Percentiles rank a stretch among this genome's conserved stretches.
These are phyloP conservation scores for Theobroma grandiflorum DNA, from an alignment of 441 rosid species.

Conservation along the genomic window DNA sequence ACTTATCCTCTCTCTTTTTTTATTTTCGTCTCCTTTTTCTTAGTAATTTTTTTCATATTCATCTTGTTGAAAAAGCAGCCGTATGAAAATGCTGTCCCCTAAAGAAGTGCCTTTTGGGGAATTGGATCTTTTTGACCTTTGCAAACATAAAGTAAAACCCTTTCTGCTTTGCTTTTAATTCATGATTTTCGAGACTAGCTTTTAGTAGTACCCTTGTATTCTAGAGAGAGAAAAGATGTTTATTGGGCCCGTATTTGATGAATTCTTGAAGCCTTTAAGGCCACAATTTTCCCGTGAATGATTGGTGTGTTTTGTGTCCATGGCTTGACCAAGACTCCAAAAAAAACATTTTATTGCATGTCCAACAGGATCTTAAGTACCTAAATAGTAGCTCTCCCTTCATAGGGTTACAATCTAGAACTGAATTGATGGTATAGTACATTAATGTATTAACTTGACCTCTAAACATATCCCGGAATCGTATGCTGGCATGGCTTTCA, in stretches of 20 bases:
- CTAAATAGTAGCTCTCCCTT: background rate
- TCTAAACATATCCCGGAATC: background rate
- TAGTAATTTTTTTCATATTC: background rate
- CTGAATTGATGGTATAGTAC: background rate
- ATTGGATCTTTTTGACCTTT: constrained; percentile 57
- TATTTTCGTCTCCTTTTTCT: background rate
- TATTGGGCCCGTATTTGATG: constrained; percentile 30
- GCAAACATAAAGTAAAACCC: constrained; percentile 42
- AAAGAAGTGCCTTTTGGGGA: constrained; percentile 49
- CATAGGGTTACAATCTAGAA: background rate
- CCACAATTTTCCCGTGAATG: constrained; percentile 40
- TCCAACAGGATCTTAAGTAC: background rate
- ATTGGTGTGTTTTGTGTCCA: constrained; percentile 20
- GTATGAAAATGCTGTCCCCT: constrained; percentile 39
- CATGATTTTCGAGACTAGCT: constrained; percentile 30
- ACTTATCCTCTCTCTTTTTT: background rate
- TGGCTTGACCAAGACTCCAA: constrained; percentile 27
- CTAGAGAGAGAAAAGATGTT: constrained; percentile 11
- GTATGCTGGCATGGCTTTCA: background rate
- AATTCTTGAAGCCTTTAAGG: constrained; percentile 22
- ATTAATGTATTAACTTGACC: background rate
- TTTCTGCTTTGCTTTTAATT: constrained; percentile 40
- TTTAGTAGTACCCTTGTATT: constrained; percentile 20
- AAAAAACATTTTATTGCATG: background rate
- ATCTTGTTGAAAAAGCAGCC: constrained; percentile 6